Evolutionary conservation across 2,329 filamentous ascomycete genomes (phyloP).

Genomic region (Ophiostoma sp.): DNA sequence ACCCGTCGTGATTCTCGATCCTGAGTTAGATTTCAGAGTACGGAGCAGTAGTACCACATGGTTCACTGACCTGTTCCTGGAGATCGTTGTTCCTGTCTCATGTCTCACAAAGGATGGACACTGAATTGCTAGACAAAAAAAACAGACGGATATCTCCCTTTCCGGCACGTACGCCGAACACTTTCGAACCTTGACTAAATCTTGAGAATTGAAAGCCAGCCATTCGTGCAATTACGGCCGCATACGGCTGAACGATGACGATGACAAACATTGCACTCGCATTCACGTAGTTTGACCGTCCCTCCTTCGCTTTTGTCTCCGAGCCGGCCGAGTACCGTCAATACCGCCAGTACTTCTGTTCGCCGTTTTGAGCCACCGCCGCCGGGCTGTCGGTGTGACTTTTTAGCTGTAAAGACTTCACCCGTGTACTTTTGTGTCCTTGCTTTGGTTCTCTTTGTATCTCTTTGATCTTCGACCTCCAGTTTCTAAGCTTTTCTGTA

Average conservation of each 20-base stretch:
- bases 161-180: too few relatives aligned
- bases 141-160: too few relatives aligned
- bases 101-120: not conserved
- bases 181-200: not conserved
- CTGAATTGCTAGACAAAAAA: too few relatives aligned
- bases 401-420: not conserved
- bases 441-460: not conserved
- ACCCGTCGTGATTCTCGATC: not conserved
- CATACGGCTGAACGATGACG: not conserved
- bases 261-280: not conserved
- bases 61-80: not conserved
- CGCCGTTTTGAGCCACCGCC: not conserved
- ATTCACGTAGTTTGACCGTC: not conserved
- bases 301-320: not conserved
- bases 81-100: not conserved
- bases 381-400: not conserved
- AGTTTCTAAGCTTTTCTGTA: not conserved
- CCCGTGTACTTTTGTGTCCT: not conserved
- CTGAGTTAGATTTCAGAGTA: not conserved
- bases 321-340: not conserved
- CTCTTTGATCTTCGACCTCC: not conserved
- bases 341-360: not conserved
- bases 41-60: not conserved
- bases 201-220: not conserved
- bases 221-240: not conserved